Conservation (phyloP, 805 yeast genomes). For the Cyberlindnera maclurae region DNA sequence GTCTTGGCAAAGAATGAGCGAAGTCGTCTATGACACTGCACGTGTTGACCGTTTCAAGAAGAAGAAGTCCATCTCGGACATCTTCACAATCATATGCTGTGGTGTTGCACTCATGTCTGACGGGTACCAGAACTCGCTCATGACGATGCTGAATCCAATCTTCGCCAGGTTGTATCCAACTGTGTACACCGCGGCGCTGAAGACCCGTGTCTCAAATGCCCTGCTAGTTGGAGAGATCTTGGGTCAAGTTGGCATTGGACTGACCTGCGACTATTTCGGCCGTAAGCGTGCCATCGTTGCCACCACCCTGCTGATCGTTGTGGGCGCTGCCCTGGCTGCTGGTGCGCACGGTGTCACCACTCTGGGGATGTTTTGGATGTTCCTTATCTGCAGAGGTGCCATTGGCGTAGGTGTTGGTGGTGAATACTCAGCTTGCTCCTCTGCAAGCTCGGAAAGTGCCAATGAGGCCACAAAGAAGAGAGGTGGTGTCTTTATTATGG, state of each 20-base stretch:
- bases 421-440: slow-evolving; percentile 65
- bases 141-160: slow-evolving; percentile 61
- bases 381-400: slow-evolving; percentile 65
- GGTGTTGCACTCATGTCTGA: slow-evolving; percentile 75
- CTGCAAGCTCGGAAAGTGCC: slow-evolving; percentile 67
- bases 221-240: slow-evolving; percentile 62
- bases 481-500: slow-evolving; percentile 59
- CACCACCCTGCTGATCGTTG: slow-evolving; percentile 53
- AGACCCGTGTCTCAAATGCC: slow-evolving; percentile 64
- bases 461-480: slow-evolving; percentile 57
- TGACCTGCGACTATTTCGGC: slow-evolving; percentile 58
- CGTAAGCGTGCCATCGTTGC: slow-evolving; percentile 64
- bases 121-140: slow-evolving; percentile 69
- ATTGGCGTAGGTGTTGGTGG: slow-evolving; percentile 79
- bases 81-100: slow-evolving; percentile 45
- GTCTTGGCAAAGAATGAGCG: too few relatives aligned
- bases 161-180: slow-evolving; percentile 38
- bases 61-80: slow-evolving; percentile 28
- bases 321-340: slow-evolving; percentile 62
- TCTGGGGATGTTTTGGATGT: slow-evolving; percentile 69
- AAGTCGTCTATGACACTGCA: slow-evolving; percentile 16
- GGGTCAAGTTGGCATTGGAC: slow-evolving; percentile 62
- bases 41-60: slow-evolving; percentile 17
- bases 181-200: slow-evolving; percentile 36
- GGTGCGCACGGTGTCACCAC: slow-evolving; percentile 57